Conservation (phyloP, 148 eudicot species). For the Nyssa sinensis region DNA sequence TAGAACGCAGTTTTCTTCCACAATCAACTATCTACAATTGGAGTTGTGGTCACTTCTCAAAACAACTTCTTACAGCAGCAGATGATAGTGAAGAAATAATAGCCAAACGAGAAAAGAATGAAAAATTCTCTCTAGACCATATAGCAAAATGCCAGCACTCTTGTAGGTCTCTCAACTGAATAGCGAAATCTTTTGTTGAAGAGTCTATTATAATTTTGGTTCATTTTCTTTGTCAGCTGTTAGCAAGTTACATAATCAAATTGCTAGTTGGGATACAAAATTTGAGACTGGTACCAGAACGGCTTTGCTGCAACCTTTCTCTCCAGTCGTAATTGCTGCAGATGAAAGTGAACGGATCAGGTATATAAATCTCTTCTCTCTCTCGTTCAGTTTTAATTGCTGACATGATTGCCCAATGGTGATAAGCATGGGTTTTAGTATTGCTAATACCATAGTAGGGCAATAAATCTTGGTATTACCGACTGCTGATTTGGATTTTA, state of each 20-base stretch:
- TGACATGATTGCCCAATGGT: not conserved
- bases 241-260: constrained; percentile 67
- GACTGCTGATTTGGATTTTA: not conserved
- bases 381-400: not conserved
- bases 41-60: constrained; percentile 95
- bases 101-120: constrained; percentile 72
- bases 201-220: constrained; percentile 6
- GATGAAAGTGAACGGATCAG: constrained; percentile 87
- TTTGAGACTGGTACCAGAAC: constrained; percentile 76
- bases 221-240: constrained; percentile 49
- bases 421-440: not conserved
- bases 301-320: constrained; percentile 74
- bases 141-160: constrained; percentile 86
- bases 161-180: constrained; percentile 43
- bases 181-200: not conserved
- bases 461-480: not conserved
- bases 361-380: constrained; percentile 28
- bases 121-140: constrained; percentile 66
- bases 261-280: constrained; percentile 93
- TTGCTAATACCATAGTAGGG: not conserved
- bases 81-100: constrained; percentile 78
- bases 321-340: constrained; percentile 81
- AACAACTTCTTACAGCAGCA: constrained; percentile 77
- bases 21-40: constrained; percentile 90
- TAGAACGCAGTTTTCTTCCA: constrained; percentile 88